A percentile compares a stretch with the other conserved stretches of the same genome.
These are phyloP conservation scores for Sugiyamaella japonica DNA, from an alignment of 1,139 yeast genomes.

Conservation along the genomic window DNA sequence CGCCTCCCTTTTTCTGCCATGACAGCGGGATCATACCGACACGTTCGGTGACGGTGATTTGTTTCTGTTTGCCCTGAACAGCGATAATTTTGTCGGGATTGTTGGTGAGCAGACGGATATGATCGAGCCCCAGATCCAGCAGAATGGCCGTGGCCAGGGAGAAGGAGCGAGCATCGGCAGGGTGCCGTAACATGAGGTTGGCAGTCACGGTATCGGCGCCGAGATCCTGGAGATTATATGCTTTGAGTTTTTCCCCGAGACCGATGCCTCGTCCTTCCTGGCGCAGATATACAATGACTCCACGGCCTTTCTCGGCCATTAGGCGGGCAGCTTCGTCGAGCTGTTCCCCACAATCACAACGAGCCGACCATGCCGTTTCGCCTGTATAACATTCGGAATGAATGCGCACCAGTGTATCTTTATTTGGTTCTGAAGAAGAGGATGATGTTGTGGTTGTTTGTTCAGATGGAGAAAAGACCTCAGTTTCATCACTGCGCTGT, in stretches of 20 bases:
- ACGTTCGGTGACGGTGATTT: slow-evolving; percentile 73
- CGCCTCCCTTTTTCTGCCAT: slow-evolving; percentile 74
- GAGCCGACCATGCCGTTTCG: slow-evolving; percentile 98
- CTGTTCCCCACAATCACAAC: slow-evolving; percentile 99
- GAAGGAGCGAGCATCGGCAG: slow-evolving; percentile 94
- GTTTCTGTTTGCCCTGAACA: slow-evolving; percentile 78
- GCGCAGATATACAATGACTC: slow-evolving; percentile 91
- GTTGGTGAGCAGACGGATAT: slow-evolving; percentile 81
- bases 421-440: slow-evolving; percentile 28
- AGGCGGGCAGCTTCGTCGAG: slow-evolving; percentile 95
- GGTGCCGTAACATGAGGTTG: slow-evolving; percentile 86
- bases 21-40: slow-evolving; percentile 97
- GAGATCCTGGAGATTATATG: slow-evolving; percentile 92
- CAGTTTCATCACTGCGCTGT: slow-evolving; percentile 24
- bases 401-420: slow-evolving; percentile 65
- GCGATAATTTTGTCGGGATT: slow-evolving; percentile 96
- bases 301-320: slow-evolving; percentile 84
- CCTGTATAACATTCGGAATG: slow-evolving; percentile 99
- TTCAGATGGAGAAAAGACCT: not conserved
- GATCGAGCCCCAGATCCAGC: slow-evolving; percentile 71
- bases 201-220: slow-evolving; percentile 99
- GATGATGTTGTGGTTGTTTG: too few species aligned
- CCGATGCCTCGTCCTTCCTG: slow-evolving; percentile 99
- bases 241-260: slow-evolving; percentile 92
- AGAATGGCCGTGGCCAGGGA: slow-evolving; percentile 92